Evolutionary conservation across 78 protist genomes (phyloP), one percentile per base, ranked within the genome.

Genomic region (Dictyostelium intermedium): DNA sequence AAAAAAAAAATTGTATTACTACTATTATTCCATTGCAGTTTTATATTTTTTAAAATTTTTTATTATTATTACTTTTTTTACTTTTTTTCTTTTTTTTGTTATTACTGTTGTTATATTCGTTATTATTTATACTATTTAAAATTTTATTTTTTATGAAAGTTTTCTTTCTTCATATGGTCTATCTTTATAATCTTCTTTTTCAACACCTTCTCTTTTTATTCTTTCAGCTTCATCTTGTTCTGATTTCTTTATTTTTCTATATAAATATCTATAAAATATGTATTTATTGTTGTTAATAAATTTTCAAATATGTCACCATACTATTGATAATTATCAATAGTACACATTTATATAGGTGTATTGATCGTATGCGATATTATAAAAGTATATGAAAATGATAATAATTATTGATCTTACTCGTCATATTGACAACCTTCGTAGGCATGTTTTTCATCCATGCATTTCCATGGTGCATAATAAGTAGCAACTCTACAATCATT

Each of bases 371-470:
- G n/a, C n/a, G n/a, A n/a, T n/a, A n/a, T n/a, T n/a, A 53, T 20
- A 2, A 20, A 16, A 16, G 63, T 53, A 20, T 53, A 20, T 53
- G 23, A 16, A 53, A 16, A 50, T 50, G 1, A 50, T 53, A 23
- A 1, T 53, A 14, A 20, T 53, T 13, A 20, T 61, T 61, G 25
- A 25, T 73, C 96, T 30, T 81, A 97, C 97, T 97, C 98, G 13
- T 92, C 95, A 78, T 91, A 79, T 95, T 97, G 96, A 79, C 98
- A 97, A 56, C 76, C 50, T 83, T 97, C 98, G 50, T 97, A 97
- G 3, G 93, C 92, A 81, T 97, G 97, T 77, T 96, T 83, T 78
- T 91, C 96, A 27, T 93, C 95, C 74, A 34, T 39, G 87, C 98
- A 97, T 93, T 91, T 78, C 95, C 95, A 97, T 72, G 98, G 97